Conservation (phyloP, 768 basidiomycete genomes). For the Mrakia gelida region DNA sequence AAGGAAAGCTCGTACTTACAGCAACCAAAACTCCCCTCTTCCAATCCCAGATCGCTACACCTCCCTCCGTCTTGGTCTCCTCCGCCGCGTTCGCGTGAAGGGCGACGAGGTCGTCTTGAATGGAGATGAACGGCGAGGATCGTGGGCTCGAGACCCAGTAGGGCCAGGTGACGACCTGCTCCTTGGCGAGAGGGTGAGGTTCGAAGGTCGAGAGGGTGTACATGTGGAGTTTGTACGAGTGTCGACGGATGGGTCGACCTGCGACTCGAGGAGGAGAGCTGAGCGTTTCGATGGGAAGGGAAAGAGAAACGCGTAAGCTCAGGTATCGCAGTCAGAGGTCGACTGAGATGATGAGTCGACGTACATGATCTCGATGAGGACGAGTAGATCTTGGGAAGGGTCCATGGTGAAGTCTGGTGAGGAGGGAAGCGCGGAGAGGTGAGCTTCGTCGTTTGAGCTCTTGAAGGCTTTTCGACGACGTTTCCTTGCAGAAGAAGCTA, state of each 20-base stretch:
- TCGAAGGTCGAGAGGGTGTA: slow-evolving; percentile 24
- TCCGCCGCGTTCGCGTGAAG: slow-evolving; percentile 18
- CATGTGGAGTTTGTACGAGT: slow-evolving; percentile 27
- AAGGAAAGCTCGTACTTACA: neutral
- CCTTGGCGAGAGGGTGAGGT: slow-evolving; percentile 30
- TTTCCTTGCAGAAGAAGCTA: too few relatives aligned
- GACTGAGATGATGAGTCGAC: neutral
- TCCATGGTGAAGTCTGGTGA: slow-evolving; percentile 26
- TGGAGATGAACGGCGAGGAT: slow-evolving; percentile 22
- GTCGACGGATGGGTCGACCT: neutral
- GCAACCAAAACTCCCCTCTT: slow-evolving; percentile 19
- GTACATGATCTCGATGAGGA: slow-evolving; percentile 22
- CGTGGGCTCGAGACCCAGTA: slow-evolving; percentile 1
- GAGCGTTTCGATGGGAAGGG: neutral
- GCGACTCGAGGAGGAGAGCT: neutral
- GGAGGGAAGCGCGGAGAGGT: neutral
- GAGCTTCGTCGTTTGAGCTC: neutral
- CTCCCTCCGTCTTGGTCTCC: slow-evolving; percentile 21
- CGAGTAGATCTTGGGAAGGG: slow-evolving; percentile 29
- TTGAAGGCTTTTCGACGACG: too few relatives aligned
- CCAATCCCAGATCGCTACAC: slow-evolving; percentile 29
- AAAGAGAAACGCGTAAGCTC: neutral
- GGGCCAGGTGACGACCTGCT: slow-evolving; percentile 23
- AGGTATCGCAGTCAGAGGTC: too few relatives aligned
- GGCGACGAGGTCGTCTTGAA: slow-evolving; percentile 14